phyloP scores from a whole-genome alignment of 495 filamentous ascomycete genomes.

The Aspergillus ostianus region DNA sequence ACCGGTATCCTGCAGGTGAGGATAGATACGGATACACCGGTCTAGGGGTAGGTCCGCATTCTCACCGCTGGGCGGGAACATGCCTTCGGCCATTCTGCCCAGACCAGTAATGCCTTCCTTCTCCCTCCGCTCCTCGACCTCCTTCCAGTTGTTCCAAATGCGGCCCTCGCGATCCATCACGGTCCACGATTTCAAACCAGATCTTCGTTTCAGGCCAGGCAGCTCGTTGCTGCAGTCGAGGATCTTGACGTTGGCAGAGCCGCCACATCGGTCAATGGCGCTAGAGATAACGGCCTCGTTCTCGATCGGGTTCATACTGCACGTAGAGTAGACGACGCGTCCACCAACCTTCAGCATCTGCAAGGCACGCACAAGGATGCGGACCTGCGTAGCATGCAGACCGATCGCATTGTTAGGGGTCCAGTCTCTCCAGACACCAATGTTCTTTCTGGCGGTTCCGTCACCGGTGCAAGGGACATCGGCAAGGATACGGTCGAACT shows the following conservation, averaged over 20 bases:
- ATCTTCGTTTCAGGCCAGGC: slow-evolving; percentile 67
- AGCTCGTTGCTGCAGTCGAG: slow-evolving; percentile 78
- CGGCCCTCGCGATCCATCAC: slow-evolving; percentile 80
- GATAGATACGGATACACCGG: slow-evolving; percentile 88
- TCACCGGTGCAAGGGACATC: slow-evolving; percentile 98
- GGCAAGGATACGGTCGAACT: slow-evolving; percentile 93
- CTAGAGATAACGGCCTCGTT: slow-evolving; percentile 89
- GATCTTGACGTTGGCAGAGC: slow-evolving; percentile 73
- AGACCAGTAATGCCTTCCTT: slow-evolving; percentile 55
- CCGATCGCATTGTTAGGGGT: slow-evolving; percentile 77
- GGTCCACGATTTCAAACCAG: slow-evolving; percentile 76
- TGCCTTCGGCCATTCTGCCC: slow-evolving; percentile 66
- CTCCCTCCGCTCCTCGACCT: slow-evolving; percentile 64
- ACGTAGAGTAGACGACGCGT: slow-evolving; percentile 93
- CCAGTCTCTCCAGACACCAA: slow-evolving; percentile 93
- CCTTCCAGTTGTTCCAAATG: slow-evolving; percentile 73
- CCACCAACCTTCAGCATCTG: slow-evolving; percentile 97
- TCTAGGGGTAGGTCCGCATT: slow-evolving; percentile 69
- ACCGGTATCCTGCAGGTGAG: slow-evolving; percentile 92
- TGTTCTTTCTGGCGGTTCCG: slow-evolving; percentile 88
- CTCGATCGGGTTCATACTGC: slow-evolving; percentile 96
- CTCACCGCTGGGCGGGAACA: slow-evolving; percentile 74
- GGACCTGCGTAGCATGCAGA: slow-evolving; percentile 76
- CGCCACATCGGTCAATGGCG: slow-evolving; percentile 89
- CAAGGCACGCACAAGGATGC: slow-evolving; percentile 87